A percentile compares a stretch with the other conserved stretches of the same genome.
These are phyloP conservation scores for Lactifluus subvellereus DNA, from an alignment of 768 basidiomycete species.

Conservation along the genomic window DNA sequence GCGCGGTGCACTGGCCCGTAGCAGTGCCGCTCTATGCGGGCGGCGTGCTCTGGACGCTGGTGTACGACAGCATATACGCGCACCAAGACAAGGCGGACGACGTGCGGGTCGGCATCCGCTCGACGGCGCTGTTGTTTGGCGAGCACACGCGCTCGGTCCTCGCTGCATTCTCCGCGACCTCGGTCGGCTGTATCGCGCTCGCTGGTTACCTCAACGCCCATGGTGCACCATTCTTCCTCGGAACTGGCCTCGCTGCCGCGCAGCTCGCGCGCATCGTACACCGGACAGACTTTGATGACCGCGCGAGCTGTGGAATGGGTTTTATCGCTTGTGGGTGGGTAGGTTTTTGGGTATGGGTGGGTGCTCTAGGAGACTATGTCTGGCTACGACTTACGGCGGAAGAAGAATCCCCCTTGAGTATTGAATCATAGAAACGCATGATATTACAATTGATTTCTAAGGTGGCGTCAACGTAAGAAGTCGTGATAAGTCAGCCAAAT, in stretches of 20 bases:
- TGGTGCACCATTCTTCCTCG: conserved; percentile 72
- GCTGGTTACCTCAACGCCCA: conserved; percentile 80
- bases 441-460: conserved; percentile 6
- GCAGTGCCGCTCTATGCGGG: conserved; percentile 87
- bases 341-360: conserved; percentile 85
- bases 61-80: conserved; percentile 97
- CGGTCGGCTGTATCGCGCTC: conserved; percentile 66
- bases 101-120: conserved; percentile 79
- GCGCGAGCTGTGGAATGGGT: conserved; percentile 83
- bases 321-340: conserved; percentile 86
- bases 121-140: conserved; percentile 90
- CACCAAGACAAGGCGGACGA: conserved; percentile 99
- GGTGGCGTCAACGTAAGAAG: neutral
- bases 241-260: conserved; percentile 60
- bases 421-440: neutral
- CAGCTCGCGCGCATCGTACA: conserved; percentile 77
- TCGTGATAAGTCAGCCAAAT: neutral
- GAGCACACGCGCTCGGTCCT: conserved; percentile 70
- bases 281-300: conserved; percentile 66
- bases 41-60: conserved; percentile 87
- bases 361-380: conserved; percentile 65
- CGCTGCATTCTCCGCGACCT: conserved; percentile 61
- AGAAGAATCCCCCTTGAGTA: neutral
- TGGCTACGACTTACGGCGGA: conserved; percentile 20
- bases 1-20: conserved; percentile 71